These are phyloP conservation scores for Rubia peregrina DNA, from an alignment of 305 asterid genomes.

Conservation along the genomic window DNA sequence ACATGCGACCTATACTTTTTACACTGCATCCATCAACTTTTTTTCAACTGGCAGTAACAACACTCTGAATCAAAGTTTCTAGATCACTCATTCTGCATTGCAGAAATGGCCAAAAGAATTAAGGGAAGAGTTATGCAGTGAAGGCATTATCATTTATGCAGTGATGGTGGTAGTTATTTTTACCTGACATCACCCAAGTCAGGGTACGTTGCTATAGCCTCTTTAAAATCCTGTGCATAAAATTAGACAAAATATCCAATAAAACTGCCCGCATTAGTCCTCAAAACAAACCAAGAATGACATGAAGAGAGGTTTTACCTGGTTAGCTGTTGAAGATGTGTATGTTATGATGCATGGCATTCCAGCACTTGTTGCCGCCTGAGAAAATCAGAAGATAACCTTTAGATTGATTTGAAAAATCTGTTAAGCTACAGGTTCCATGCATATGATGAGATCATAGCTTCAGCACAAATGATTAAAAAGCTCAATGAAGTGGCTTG, in stretches of 20 bases:
- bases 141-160: neutral
- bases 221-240: conserved; percentile 61
- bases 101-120: neutral
- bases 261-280: neutral
- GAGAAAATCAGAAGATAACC: conserved; percentile 15
- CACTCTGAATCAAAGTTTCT: conserved; percentile 28
- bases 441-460: neutral
- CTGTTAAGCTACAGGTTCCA: neutral
- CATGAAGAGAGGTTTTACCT: conserved; percentile 33
- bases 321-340: conserved; percentile 78
- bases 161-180: conserved; percentile 1
- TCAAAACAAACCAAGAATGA: neutral
- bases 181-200: conserved; percentile 84
- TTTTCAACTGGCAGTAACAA: conserved; percentile 17
- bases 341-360: conserved; percentile 86
- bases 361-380: conserved; percentile 94
- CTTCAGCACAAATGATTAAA: neutral
- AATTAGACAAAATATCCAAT: neutral
- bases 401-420: neutral
- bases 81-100: conserved; percentile 29
- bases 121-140: neutral
- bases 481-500: neutral
- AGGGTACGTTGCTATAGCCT: conserved; percentile 71
- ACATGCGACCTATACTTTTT: neutral
- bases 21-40: neutral